Conservation (phyloP, 495 filamentous ascomycete genomes). For the Hypoxylon intermedium region DNA sequence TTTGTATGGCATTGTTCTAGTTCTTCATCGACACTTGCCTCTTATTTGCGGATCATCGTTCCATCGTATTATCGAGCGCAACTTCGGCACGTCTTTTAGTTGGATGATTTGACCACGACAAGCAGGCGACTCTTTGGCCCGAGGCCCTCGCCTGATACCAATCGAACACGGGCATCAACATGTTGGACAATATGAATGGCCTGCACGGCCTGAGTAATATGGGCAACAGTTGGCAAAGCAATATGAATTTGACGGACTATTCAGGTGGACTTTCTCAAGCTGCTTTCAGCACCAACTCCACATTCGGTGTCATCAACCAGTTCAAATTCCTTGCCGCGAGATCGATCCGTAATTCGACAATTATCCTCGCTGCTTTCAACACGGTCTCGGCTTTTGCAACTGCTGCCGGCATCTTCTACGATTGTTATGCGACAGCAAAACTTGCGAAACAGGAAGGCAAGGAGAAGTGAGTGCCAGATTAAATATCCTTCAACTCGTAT, state of each 20-base stretch:
- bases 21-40: conserved; percentile 39
- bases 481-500: neutral
- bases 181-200: conserved; percentile 32
- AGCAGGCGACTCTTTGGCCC: conserved; percentile 50
- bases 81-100: conserved; percentile 43
- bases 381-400: conserved; percentile 55
- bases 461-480: conserved; percentile 20
- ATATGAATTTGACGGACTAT: conserved; percentile 44
- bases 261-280: conserved; percentile 45
- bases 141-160: conserved; percentile 54
- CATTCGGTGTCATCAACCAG: conserved; percentile 47
- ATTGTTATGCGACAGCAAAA: conserved; percentile 49
- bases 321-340: conserved; percentile 53
- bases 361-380: conserved; percentile 58
- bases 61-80: conserved; percentile 41
- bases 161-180: conserved; percentile 46
- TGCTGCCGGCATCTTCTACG: conserved; percentile 52
- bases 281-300: conserved; percentile 43
- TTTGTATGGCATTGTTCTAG: conserved; percentile 36
- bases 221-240: conserved; percentile 49
- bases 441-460: conserved; percentile 26
- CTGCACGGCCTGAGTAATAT: conserved; percentile 38
- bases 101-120: conserved; percentile 58
- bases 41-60: conserved; percentile 30
- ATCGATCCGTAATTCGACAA: conserved; percentile 57